Percentiles rank a stretch among this genome's conserved stretches.
Conservation (phyloP, 306 rosid genomes). For the Argentina anserina region DNA sequence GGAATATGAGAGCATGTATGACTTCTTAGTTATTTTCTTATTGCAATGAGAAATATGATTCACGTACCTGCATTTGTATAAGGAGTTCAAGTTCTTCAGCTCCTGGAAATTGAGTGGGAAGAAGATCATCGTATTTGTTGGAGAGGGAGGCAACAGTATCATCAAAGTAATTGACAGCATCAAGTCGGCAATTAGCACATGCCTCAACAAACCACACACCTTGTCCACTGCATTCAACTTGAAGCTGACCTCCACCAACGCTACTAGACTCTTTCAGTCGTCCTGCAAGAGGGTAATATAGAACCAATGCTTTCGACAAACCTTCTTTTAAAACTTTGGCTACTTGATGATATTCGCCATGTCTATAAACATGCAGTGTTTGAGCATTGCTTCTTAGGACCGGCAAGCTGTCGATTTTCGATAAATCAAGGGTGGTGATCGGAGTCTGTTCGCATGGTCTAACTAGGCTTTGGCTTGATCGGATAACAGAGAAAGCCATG, state of each 20-base stretch:
- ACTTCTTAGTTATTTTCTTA: no score
- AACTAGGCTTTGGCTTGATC: conserved; percentile 39
- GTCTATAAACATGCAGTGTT: conserved; percentile 64
- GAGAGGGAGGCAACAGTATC: conserved; percentile 30
- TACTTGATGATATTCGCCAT: conserved; percentile 28
- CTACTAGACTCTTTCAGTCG: conserved; percentile 29
- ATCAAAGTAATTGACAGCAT: conserved; percentile 43
- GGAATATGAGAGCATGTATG: no score
- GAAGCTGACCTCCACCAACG: conserved; percentile 14
- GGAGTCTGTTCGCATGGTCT: conserved; percentile 50
- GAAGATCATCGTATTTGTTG: conserved; percentile 42
- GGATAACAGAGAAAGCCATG: conserved; percentile 43
- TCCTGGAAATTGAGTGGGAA: conserved; percentile 41
- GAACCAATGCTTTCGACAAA: conserved; percentile 61
- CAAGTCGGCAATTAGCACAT: conserved; percentile 37
- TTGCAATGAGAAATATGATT: no score
- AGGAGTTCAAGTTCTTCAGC: conserved; percentile 38
- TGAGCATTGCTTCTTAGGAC: conserved; percentile 56
- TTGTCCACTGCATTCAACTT: conserved; percentile 50
- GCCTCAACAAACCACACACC: conserved; percentile 73
- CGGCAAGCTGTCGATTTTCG: conserved; percentile 49
- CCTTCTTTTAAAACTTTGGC: conserved; percentile 48
- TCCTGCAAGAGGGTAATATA: conserved; percentile 78
- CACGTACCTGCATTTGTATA: conserved; percentile 65
- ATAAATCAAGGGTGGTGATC: conserved; percentile 40